Percentiles rank a stretch among this genome's conserved stretches.
phyloP scores from a whole-genome alignment of 73 alveolate species.

The Durusdinium trenchii region DNA sequence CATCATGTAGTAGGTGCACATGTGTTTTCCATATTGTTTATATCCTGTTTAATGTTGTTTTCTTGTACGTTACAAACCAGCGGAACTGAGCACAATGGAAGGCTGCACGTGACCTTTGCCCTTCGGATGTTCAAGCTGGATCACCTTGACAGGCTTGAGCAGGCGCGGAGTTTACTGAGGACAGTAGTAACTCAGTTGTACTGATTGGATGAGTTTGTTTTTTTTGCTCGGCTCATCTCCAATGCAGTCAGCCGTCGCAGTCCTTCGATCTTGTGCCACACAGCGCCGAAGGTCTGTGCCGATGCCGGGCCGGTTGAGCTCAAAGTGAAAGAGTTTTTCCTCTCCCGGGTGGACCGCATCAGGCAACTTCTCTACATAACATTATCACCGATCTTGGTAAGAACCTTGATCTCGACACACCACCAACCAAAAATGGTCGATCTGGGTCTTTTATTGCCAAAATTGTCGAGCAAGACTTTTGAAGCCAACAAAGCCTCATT shows the following conservation, averaged over 20 bases:
- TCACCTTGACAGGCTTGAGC: conserved; percentile 62
- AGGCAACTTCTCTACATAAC: neutral
- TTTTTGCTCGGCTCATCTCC: neutral
- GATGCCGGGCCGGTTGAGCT: conserved; percentile 71
- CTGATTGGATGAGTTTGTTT: neutral
- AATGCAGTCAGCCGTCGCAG: neutral
- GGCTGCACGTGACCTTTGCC: conserved; percentile 89
- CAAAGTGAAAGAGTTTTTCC: conserved; percentile 85
- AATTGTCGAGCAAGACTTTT: too few relatives aligned
- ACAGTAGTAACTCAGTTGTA: neutral
- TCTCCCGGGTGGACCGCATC: conserved; percentile 80
- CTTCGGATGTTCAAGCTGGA: conserved; percentile 73
- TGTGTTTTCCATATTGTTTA: too few relatives aligned
- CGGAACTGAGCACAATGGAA: neutral
- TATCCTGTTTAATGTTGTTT: too few relatives aligned
- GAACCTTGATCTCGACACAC: too few relatives aligned
- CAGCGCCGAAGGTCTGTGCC: conserved; percentile 46
- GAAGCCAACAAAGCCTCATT: too few relatives aligned
- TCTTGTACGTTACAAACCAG: neutral
- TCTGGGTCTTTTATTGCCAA: too few relatives aligned
- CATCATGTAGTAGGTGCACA: too few relatives aligned
- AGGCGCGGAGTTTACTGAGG: neutral
- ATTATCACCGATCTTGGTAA: too few relatives aligned
- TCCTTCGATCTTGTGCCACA: neutral
- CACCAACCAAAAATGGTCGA: too few relatives aligned